phyloP scores from a whole-genome alignment of 1,139 yeast species.

The Pichia inconspicua region DNA sequence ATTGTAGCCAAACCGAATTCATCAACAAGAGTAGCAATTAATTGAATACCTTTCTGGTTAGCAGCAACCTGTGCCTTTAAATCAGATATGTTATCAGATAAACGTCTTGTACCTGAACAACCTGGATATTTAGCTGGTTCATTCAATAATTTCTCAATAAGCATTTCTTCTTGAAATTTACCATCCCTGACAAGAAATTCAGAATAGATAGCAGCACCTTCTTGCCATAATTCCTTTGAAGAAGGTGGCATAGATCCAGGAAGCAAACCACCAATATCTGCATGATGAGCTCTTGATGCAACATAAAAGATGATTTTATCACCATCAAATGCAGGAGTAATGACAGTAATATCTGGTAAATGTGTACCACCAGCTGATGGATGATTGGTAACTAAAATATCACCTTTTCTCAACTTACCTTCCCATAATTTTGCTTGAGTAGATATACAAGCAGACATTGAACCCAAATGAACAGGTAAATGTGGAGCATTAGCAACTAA shows the following conservation, averaged over 20 bases:
- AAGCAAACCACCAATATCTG: slow-evolving; percentile 59
- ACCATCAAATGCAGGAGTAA: slow-evolving; percentile 49
- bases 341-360: slow-evolving; percentile 71
- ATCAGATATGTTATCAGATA: slow-evolving; percentile 54
- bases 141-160: slow-evolving; percentile 36
- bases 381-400: slow-evolving; percentile 50
- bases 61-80: slow-evolving; percentile 64
- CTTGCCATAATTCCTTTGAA: slow-evolving; percentile 53
- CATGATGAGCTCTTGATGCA: slow-evolving; percentile 62
- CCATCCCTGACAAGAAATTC: slow-evolving; percentile 50
- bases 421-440: slow-evolving; percentile 46
- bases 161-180: slow-evolving; percentile 46
- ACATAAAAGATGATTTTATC: slow-evolving; percentile 46
- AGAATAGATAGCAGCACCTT: slow-evolving; percentile 54
- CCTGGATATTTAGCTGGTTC: slow-evolving; percentile 50
- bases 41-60: slow-evolving; percentile 52
- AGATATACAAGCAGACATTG: slow-evolving; percentile 55
- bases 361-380: slow-evolving; percentile 59
- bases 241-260: slow-evolving; percentile 65
- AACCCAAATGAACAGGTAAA: slow-evolving; percentile 56
- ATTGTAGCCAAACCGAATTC: slow-evolving; percentile 47
- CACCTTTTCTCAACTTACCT: slow-evolving; percentile 46
- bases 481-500: slow-evolving; percentile 60
- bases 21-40: slow-evolving; percentile 40
- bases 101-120: slow-evolving; percentile 53